These are phyloP conservation scores for Fusarium subglutinans DNA, from an alignment of 2,329 filamentous ascomycete genomes.

Conservation along the genomic window DNA sequence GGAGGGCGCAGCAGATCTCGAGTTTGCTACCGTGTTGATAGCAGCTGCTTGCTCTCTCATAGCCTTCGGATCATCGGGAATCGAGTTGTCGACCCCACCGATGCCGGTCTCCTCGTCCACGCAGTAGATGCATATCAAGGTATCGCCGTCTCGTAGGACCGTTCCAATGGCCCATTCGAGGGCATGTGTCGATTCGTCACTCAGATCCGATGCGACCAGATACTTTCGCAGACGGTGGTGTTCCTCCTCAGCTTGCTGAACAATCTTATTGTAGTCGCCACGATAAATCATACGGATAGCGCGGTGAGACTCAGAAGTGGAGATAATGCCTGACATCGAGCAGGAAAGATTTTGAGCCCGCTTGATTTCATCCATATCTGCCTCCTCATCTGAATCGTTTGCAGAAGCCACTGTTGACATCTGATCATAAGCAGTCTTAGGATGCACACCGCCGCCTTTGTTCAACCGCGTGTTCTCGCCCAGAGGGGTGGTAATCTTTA, in stretches of 20 bases:
- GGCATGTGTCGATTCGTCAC: slow-evolving; percentile 92
- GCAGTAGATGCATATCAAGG: slow-evolving; percentile 90
- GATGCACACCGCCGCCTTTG: slow-evolving; percentile 72
- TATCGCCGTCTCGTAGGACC: slow-evolving; percentile 92
- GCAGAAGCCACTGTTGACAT: slow-evolving; percentile 64
- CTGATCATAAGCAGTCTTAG: slow-evolving; percentile 84
- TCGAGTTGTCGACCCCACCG: slow-evolving; percentile 58
- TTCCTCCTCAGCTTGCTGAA: slow-evolving; percentile 80
- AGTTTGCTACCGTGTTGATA: slow-evolving; percentile 69
- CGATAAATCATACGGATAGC: slow-evolving; percentile 90
- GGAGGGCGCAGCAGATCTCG: slow-evolving; percentile 46
- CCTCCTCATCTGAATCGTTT: slow-evolving; percentile 86
- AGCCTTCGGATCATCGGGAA: slow-evolving; percentile 77
- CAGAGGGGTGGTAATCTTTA: slow-evolving; percentile 70
- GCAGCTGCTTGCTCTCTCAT: slow-evolving; percentile 80
- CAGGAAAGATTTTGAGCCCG: slow-evolving; percentile 86
- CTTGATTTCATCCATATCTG: slow-evolving; percentile 84
- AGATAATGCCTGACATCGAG: slow-evolving; percentile 81
- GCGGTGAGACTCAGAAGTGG: slow-evolving; percentile 78
- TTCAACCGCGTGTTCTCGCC: slow-evolving; percentile 66
- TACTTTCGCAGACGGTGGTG: slow-evolving; percentile 86
- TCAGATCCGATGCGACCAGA: slow-evolving; percentile 93
- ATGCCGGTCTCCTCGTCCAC: slow-evolving; percentile 85
- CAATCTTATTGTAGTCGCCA: slow-evolving; percentile 82
- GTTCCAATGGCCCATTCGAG: slow-evolving; percentile 98